These are phyloP conservation scores for Cladophialophora carrionii DNA, from an alignment of 2,329 filamentous ascomycete species.

Conservation along the genomic window DNA sequence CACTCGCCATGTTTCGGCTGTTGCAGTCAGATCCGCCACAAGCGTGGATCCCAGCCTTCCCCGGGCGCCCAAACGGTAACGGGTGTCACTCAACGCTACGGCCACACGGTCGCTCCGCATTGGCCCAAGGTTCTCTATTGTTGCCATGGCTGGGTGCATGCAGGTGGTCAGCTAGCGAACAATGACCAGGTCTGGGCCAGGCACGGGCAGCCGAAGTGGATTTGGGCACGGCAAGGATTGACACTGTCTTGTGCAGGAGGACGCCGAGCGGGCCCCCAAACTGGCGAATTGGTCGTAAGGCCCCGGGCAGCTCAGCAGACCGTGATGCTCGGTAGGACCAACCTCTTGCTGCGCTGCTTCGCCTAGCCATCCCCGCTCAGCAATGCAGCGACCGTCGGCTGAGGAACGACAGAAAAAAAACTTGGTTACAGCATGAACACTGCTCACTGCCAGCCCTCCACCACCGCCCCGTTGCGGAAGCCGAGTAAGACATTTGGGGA, in stretches of 20 bases:
- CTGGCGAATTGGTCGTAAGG: neutral
- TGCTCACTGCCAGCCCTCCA: neutral
- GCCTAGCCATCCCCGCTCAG: neutral
- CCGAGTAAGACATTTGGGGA: neutral
- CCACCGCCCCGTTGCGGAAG: neutral
- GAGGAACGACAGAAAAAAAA: conserved; percentile 3
- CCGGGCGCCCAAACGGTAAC: neutral
- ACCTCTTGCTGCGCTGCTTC: neutral
- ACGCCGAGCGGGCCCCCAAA: neutral
- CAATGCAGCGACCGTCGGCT: conserved; percentile 7
- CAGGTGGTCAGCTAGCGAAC: neutral
- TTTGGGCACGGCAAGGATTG: neutral
- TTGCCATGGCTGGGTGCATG: neutral
- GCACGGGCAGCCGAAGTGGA: neutral
- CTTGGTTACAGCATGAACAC: conserved; percentile 3
- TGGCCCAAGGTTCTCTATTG: neutral
- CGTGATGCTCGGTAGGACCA: neutral
- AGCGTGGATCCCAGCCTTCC: neutral
- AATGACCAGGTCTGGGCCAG: neutral
- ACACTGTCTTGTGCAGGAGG: neutral
- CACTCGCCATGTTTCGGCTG: neutral
- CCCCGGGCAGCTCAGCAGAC: neutral
- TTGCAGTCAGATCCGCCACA: neutral
- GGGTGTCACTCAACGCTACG: neutral
- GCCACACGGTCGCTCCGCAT: neutral